Evolutionary conservation across 179 eudicot species (phyloP).

Genomic region (Beta macrorhiza): DNA sequence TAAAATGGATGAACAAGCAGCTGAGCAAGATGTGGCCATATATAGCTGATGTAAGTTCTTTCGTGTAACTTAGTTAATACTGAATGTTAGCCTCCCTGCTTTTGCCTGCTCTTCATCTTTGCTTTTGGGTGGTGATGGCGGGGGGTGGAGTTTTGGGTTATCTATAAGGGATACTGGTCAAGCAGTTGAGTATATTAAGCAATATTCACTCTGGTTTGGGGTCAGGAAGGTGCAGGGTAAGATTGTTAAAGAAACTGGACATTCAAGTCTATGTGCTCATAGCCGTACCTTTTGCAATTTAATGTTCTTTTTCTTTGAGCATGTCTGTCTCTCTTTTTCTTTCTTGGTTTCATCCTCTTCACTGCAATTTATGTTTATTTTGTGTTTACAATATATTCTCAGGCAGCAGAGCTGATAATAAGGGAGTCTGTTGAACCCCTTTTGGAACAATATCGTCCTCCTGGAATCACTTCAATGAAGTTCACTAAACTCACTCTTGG

Average conservation of each 20-base stretch:
- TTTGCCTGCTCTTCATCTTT: not conserved
- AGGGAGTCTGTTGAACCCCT: constrained; percentile 89
- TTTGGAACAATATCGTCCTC: constrained; percentile 80
- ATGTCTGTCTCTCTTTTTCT: not conserved
- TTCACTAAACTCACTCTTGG: constrained; percentile 87
- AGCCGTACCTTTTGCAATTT: not conserved
- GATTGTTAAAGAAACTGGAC: not conserved
- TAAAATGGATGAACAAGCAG: constrained; percentile 87
- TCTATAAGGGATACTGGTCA: not conserved
- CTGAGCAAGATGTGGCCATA: constrained; percentile 88
- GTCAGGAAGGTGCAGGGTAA: not conserved
- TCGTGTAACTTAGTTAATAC: not conserved
- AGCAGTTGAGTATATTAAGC: not conserved
- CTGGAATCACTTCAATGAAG: constrained; percentile 78
- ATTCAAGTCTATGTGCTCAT: not conserved
- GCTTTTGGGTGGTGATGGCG: not conserved
- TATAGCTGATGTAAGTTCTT: constrained; percentile 82
- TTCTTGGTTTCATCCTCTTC: not conserved
- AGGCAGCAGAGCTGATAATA: constrained; percentile 76
- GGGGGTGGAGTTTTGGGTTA: not conserved
- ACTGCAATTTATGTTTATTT: not conserved
- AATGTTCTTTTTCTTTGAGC: not conserved
- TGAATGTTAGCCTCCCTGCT: not conserved
- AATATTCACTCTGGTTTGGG: not conserved
- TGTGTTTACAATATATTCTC: constrained; percentile 23